phyloP scores from a whole-genome alignment of 495 filamentous ascomycete genomes.

The Thozetella sp. region DNA sequence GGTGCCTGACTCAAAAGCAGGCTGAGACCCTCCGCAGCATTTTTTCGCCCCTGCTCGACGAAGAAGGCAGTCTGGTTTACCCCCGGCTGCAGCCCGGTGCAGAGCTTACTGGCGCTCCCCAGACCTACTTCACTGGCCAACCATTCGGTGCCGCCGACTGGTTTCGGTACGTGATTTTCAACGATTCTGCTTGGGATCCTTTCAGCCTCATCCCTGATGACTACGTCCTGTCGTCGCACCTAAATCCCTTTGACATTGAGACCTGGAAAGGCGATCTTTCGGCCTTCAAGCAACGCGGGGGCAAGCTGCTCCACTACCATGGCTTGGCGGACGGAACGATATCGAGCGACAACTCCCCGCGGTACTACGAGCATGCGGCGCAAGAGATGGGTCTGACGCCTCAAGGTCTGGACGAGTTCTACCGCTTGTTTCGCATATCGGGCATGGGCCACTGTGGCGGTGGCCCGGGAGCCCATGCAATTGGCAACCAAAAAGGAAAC shows the following conservation, averaged over 20 bases:
- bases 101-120: slow-evolving; percentile 12
- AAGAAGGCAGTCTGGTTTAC: slow-evolving; percentile 52
- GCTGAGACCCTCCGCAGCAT: slow-evolving; percentile 48
- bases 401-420: slow-evolving; percentile 52
- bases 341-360: slow-evolving; percentile 27
- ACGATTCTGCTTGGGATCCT: slow-evolving; percentile 49
- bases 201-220: slow-evolving; percentile 12
- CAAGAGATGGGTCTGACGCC: slow-evolving; percentile 41
- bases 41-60: slow-evolving; percentile 47
- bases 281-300: slow-evolving; percentile 33
- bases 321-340: slow-evolving; percentile 45
- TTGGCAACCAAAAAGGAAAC: slow-evolving; percentile 49
- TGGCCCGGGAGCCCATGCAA: slow-evolving; percentile 44
- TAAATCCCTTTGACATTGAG: slow-evolving; percentile 35
- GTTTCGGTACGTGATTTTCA: slow-evolving; percentile 57
- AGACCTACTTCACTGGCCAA: slow-evolving; percentile 10
- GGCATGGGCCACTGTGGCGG: slow-evolving; percentile 41
- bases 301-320: slow-evolving; percentile 49
- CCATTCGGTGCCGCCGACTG: slow-evolving; percentile 29
- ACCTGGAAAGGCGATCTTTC: slow-evolving; percentile 38
- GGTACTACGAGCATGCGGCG: slow-evolving; percentile 39
- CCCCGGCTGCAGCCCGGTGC: slow-evolving; percentile 43
- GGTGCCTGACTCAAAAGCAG: slow-evolving; percentile 51
- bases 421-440: slow-evolving; percentile 59
- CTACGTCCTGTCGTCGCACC: slow-evolving; percentile 17